Evolutionary conservation across 1,284 basidiomycete species (phyloP).

Genomic region (Ceratobasidium sp.): DNA sequence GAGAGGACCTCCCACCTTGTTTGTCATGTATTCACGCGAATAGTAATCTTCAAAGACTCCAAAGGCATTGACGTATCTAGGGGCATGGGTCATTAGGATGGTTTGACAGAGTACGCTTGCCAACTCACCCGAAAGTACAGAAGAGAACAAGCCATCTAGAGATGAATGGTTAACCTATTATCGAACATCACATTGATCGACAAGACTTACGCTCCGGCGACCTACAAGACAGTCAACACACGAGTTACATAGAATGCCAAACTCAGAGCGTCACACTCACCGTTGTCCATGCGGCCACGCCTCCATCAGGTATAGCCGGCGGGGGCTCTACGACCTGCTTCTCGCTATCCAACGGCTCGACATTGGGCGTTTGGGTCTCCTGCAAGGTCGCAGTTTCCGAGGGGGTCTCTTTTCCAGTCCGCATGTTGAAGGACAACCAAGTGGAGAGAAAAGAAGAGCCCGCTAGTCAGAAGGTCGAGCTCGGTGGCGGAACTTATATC

Average conservation of each 20-base stretch:
- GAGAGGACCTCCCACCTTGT: slow-evolving; percentile 10
- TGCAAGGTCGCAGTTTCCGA: slow-evolving; percentile 36
- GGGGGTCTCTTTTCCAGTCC: slow-evolving; percentile 14
- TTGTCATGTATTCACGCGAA: slow-evolving; percentile 37
- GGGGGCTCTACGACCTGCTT: slow-evolving; percentile 8
- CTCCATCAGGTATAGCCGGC: slow-evolving; percentile 37
- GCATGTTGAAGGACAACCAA: slow-evolving; percentile 9
- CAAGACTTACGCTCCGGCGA: slow-evolving; percentile 39
- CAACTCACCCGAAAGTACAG: slow-evolving; percentile 36
- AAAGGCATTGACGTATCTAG: slow-evolving; percentile 37
- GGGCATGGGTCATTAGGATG: neutral
- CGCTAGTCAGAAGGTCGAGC: neutral
- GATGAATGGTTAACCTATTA: neutral
- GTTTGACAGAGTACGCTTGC: neutral
- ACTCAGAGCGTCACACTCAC: neutral
- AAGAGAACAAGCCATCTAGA: slow-evolving; percentile 37
- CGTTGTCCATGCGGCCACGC: slow-evolving; percentile 34
- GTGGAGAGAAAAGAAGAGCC: neutral
- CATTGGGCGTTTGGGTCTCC: slow-evolving; percentile 4
- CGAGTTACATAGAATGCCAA: neutral
- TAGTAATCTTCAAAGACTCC: slow-evolving; percentile 42
- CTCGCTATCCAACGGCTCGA: slow-evolving; percentile 7
- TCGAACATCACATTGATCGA: neutral
- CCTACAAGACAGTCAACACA: slow-evolving; percentile 2
- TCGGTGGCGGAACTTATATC: neutral